These are phyloP conservation scores for Rubia peregrina DNA, from an alignment of 305 asterid genomes.

Conservation along the genomic window DNA sequence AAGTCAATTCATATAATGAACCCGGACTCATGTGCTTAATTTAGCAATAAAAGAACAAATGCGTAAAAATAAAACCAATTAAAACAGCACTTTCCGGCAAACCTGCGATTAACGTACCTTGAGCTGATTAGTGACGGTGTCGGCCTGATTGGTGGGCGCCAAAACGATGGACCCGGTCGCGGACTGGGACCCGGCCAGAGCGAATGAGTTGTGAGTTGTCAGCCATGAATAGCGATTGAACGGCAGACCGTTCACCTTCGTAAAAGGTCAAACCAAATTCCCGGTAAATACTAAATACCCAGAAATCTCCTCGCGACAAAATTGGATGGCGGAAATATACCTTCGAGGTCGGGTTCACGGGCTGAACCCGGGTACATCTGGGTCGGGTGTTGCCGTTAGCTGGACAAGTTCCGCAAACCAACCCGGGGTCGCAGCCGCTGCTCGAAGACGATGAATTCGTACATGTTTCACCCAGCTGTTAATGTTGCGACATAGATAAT, in stretches of 20 bases:
- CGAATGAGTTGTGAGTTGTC: slow-evolving; percentile 93
- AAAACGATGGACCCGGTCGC: slow-evolving; percentile 64
- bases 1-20: not conserved
- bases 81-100: not conserved
- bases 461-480: slow-evolving; percentile 80
- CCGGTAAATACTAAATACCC: not conserved
- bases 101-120: slow-evolving; percentile 20
- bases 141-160: slow-evolving; percentile 84
- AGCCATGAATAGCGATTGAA: slow-evolving; percentile 87
- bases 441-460: slow-evolving; percentile 25
- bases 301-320: not conserved
- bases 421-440: slow-evolving; percentile 55
- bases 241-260: slow-evolving; percentile 71
- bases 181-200: slow-evolving; percentile 47
- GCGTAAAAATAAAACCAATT: not conserved
- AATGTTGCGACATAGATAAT: slow-evolving; percentile 20
- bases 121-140: slow-evolving; percentile 70
- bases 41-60: not conserved
- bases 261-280: not conserved
- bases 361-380: slow-evolving; percentile 58
- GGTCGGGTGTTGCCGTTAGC: slow-evolving; percentile 64
- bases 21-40: not conserved
- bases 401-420: slow-evolving; percentile 49
- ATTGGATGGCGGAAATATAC: slow-evolving; percentile 21
- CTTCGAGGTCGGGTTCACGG: slow-evolving; percentile 51